Base-by-base conservation (phyloP, 192 early-diverging fungal genomes). In the Umbelopsis ramanniana region DNA sequence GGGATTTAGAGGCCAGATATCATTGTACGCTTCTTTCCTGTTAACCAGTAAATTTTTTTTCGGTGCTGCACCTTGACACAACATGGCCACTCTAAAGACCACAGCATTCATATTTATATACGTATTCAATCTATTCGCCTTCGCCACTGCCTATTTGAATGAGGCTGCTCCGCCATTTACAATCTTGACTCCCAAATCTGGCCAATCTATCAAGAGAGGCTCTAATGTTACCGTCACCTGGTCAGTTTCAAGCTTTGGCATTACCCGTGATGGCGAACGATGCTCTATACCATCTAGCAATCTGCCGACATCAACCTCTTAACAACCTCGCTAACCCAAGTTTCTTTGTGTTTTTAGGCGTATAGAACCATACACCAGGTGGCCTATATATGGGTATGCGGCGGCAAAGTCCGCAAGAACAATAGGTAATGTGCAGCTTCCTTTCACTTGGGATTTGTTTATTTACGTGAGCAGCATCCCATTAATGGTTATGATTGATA, bases 311-410 rank as follows among this genome's bases (percentile, higher is more conserved):
- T 26, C 6, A 54, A 11, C 3, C 11, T 9, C 4, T 26, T 54
- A 26, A 54, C 53, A 12, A 22, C 10, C 10, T 26, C 23, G 9
- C 10, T 22, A 5, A 21, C 33, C 33, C 7, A 35, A 37, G 14
- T 15, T 35, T 29, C 0, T 63, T 14, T 52, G n/a, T 19, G 2
- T 0, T 10, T 23, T 55, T 71, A 71, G 69, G 69, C 37, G 53
- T 24, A 29, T 71, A 15, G 69, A 45, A 26, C 52, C 69, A 43
- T 52, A 54, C 23, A 71, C 69, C 8, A n/a, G 52, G 38, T 55
- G 29, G 19, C 69, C 69, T 23, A 37, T 71, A 53, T 71, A 71
- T 55, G 69, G 69, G 12, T 71, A 71, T 29, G 69, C 69, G 23
- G 52, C 69, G 40, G 69, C 69, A 55, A 71, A 43, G 43, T 50